Evolutionary conservation across 192 early-diverging fungal species (phyloP).

Genomic region (Haplosporangium gracile): DNA sequence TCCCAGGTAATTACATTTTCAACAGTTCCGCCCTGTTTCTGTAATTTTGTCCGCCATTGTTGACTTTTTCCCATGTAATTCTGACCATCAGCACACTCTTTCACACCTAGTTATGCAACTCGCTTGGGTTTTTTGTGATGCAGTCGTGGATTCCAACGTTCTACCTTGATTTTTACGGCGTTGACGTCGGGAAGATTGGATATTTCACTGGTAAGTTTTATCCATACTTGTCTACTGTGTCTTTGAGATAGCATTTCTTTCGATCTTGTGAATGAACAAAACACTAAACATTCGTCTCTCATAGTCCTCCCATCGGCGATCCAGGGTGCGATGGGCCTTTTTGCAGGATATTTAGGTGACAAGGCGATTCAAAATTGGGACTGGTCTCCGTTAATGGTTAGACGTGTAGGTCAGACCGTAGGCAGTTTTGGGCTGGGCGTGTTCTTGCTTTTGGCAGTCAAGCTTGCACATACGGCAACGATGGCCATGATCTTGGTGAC

Average conservation of each 20-base stretch:
- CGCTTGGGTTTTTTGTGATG: conserved; percentile 54
- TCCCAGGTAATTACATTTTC: conserved; percentile 20
- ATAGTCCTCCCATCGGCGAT: conserved; percentile 48
- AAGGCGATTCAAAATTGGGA: conserved; percentile 35
- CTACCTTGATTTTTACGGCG: conserved; percentile 53
- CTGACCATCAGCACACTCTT: neutral
- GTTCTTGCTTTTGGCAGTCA: conserved; percentile 38
- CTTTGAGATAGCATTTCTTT: too few species aligned
- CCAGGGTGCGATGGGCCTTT: conserved; percentile 41
- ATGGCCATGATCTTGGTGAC: conserved; percentile 42
- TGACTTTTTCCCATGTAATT: too few species aligned
- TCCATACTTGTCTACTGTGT: too few species aligned
- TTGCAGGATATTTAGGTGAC: conserved; percentile 50
- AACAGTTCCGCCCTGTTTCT: neutral
- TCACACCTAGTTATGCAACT: conserved; percentile 29
- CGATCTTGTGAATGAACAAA: neutral
- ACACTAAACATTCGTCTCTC: neutral
- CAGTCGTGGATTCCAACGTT: conserved; percentile 58
- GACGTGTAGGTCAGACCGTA: conserved; percentile 34
- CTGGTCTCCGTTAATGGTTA: conserved; percentile 28
- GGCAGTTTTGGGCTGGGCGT: conserved; percentile 47
- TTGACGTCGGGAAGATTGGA: conserved; percentile 55
- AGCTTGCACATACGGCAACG: conserved; percentile 27
- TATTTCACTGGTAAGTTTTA: conserved; percentile 47
- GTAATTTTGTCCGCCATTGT: neutral